Conservation (phyloP, 202 grass and related monocot species). For the Musa balbisiana region DNA sequence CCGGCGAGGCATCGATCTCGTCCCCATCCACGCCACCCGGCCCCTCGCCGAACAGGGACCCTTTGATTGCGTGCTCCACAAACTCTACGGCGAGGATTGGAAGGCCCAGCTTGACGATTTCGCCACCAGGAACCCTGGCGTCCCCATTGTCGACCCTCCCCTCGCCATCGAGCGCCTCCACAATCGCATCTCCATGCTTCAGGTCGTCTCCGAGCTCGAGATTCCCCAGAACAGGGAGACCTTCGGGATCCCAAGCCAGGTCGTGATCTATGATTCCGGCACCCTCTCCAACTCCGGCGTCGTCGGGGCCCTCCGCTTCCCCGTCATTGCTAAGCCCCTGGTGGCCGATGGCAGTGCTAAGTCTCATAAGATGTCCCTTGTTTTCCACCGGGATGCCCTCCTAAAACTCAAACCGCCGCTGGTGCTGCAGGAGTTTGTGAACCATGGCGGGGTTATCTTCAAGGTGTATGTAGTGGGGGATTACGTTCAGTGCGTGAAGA, state of each 20-base stretch:
- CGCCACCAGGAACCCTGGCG: slow-evolving; percentile 38
- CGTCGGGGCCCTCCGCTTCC: slow-evolving; percentile 71
- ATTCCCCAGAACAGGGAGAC: slow-evolving; percentile 34
- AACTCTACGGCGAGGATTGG: slow-evolving; percentile 70
- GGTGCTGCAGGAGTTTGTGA: slow-evolving; percentile 94
- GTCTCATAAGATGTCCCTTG: slow-evolving; percentile 91
- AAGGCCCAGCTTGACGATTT: slow-evolving; percentile 67
- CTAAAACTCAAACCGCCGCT: slow-evolving; percentile 68
- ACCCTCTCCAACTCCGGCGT: slow-evolving; percentile 61
- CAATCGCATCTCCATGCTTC: slow-evolving; percentile 23
- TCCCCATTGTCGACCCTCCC: slow-evolving; percentile 56
- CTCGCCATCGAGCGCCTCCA: slow-evolving; percentile 89
- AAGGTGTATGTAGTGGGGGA: slow-evolving; percentile 91
- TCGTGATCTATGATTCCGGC: slow-evolving; percentile 71
- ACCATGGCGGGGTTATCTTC: slow-evolving; percentile 93
- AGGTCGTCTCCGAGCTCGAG: slow-evolving; percentile 91
- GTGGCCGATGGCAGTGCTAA: slow-evolving; percentile 73
- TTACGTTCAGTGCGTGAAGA: slow-evolving; percentile 81
- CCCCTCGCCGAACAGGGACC: slow-evolving; percentile 74
- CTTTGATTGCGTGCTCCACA: slow-evolving; percentile 82
- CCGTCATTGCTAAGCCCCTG: slow-evolving; percentile 86
- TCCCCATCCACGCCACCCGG: slow-evolving; percentile 41
- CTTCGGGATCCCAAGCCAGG: slow-evolving; percentile 87
- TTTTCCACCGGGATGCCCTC: slow-evolving; percentile 66
- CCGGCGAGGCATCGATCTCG: slow-evolving; percentile 57